Evolutionary conservation across 345 rosid species (phyloP).

Genomic region (Citrus unshiu): DNA sequence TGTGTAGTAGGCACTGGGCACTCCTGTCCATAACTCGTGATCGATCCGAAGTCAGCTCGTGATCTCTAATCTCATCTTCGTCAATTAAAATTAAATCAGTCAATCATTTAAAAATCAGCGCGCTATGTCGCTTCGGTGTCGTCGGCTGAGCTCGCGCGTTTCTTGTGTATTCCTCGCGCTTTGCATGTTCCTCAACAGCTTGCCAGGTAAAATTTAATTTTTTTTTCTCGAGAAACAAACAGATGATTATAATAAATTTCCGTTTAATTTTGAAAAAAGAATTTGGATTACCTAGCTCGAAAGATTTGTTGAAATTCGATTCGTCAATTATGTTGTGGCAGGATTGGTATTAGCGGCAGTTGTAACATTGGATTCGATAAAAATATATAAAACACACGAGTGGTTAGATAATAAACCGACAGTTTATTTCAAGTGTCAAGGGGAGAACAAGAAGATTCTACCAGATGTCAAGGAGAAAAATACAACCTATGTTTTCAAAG

Average conservation of each 20-base stretch:
- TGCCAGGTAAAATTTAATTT: conserved; percentile 26
- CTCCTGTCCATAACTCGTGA: conserved; percentile 7
- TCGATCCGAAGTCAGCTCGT: neutral
- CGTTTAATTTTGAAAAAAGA: neutral
- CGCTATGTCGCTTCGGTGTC: conserved; percentile 10
- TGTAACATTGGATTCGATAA: conserved; percentile 52
- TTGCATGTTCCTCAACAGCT: conserved; percentile 23
- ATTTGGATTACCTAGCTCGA: neutral
- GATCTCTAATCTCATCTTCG: neutral
- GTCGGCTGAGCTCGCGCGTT: neutral
- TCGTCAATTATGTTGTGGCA: conserved; percentile 11
- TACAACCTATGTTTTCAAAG: conserved; percentile 45
- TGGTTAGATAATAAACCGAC: conserved; percentile 44
- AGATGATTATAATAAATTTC: neutral
- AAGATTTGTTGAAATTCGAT: too few species aligned
- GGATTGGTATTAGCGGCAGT: conserved; percentile 42
- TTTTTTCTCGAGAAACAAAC: neutral
- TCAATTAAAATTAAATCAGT: neutral
- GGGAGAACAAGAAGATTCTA: conserved; percentile 50
- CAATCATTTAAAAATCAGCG: neutral
- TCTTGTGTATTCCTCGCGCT: conserved; percentile 6
- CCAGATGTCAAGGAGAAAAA: conserved; percentile 51
- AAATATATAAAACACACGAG: conserved; percentile 49
- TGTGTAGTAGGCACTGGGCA: conserved; percentile 24
- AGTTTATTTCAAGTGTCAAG: conserved; percentile 63